These are phyloP conservation scores for Lachnellula occidentalis DNA, from an alignment of 2,329 filamentous ascomycete genomes.

Conservation along the genomic window DNA sequence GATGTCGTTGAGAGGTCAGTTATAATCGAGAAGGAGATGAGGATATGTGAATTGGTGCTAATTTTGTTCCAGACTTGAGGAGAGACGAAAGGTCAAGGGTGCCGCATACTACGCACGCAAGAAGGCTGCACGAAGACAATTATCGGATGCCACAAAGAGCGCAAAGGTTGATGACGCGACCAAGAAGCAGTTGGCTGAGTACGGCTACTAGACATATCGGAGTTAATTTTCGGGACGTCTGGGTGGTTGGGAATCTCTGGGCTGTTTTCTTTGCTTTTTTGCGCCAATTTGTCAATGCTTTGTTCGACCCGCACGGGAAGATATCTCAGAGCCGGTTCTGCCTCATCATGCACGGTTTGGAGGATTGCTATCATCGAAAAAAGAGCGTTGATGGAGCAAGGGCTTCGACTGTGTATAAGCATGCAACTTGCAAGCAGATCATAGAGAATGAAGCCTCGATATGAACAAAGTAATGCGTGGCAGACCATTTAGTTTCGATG, in stretches of 20 bases:
- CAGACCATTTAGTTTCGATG: not conserved
- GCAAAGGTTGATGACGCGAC: conserved; percentile 83
- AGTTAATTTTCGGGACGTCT: conserved; percentile 22
- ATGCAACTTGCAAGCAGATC: conserved; percentile 29
- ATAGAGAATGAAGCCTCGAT: conserved; percentile 30
- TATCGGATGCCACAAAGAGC: conserved; percentile 88
- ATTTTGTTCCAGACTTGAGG: conserved; percentile 70
- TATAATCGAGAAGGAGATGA: conserved; percentile 28
- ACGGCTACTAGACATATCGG: conserved; percentile 70
- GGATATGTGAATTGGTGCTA: conserved; percentile 14
- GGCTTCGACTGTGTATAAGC: conserved; percentile 30
- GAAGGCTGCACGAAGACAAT: conserved; percentile 89
- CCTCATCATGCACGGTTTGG: conserved; percentile 24
- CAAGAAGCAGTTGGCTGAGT: conserved; percentile 79
- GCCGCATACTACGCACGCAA: conserved; percentile 99
- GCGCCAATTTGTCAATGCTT: conserved; percentile 29
- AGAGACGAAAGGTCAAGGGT: conserved; percentile 99
- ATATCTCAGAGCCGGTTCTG: conserved; percentile 29
- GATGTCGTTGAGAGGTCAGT: conserved; percentile 94
- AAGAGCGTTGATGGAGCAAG: conserved; percentile 26
- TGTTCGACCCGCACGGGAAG: conserved; percentile 27
- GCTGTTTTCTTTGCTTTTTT: conserved; percentile 24
- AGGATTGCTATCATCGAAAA: conserved; percentile 26
- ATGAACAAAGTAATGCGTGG: not conserved
- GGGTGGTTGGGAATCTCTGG: conserved; percentile 16